A percentile compares a stretch with the other conserved stretches of the same genome.
Conservation (phyloP, 306 rosid genomes). For the Canavalia ensiformis region DNA sequence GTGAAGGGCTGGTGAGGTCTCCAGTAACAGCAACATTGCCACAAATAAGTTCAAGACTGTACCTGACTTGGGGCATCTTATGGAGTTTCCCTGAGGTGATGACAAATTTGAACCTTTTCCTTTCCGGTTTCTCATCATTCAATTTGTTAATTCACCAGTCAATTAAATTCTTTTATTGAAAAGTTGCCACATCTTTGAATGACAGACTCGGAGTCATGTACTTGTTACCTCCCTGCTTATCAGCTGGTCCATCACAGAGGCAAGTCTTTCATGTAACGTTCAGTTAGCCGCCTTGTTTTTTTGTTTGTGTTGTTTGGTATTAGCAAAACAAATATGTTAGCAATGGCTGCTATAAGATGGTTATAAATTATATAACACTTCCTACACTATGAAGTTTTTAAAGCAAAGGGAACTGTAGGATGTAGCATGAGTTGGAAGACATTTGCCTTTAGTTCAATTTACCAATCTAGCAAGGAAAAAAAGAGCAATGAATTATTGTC, state of each 20-base stretch:
- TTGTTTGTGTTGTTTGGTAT: conserved; percentile 29
- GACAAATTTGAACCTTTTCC: neutral
- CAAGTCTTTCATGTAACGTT: conserved; percentile 53
- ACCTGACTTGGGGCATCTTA: conserved; percentile 81
- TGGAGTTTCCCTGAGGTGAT: conserved; percentile 80
- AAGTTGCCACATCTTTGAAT: conserved; percentile 35
- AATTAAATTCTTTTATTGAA: neutral
- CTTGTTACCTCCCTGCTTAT: conserved; percentile 75
- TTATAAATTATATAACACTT: conserved; percentile 7
- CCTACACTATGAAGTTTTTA: conserved; percentile 5
- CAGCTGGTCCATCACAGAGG: conserved; percentile 93
- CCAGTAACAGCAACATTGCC: conserved; percentile 88
- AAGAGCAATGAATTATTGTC: conserved; percentile 4
- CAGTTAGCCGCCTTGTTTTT: neutral
- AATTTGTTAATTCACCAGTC: neutral
- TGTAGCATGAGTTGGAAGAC: neutral
- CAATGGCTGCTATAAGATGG: neutral
- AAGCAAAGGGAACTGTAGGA: neutral
- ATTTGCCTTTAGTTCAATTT: neutral
- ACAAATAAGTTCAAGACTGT: conserved; percentile 82
- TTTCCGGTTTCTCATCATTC: neutral
- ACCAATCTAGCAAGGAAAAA: neutral
- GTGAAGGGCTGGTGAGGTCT: conserved; percentile 83
- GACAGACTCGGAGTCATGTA: conserved; percentile 66
- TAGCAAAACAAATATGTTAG: conserved; percentile 9